These are phyloP conservation scores for Globisporangium echinulatum DNA, from an alignment of 352 stramenopile species.

Conservation along the genomic window DNA sequence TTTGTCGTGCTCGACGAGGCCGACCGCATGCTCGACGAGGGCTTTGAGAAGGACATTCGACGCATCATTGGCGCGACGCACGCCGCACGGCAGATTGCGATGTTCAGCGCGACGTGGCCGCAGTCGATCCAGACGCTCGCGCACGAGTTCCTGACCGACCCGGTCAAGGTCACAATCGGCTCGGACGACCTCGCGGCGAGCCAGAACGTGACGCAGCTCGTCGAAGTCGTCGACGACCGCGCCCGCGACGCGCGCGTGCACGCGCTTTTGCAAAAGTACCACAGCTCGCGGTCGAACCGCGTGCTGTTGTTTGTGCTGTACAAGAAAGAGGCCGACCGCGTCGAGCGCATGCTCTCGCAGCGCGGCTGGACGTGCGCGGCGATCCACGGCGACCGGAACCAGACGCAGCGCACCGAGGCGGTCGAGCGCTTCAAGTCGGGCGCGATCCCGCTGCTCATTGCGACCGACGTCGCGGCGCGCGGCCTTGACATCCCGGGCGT, in stretches of 20 bases:
- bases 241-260: constrained; percentile 83
- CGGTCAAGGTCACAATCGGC: constrained; percentile 91
- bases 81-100: constrained; percentile 90
- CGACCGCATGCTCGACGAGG: constrained; percentile 92
- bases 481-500: constrained; percentile 97
- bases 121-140: constrained; percentile 95
- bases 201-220: constrained; percentile 92
- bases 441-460: constrained; percentile 91
- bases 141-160: constrained; percentile 92
- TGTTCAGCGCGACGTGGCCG: constrained; percentile 97
- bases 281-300: constrained; percentile 86
- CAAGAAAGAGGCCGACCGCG: constrained; percentile 97
- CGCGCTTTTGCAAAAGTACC: constrained; percentile 91
- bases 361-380: constrained; percentile 91
- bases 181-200: constrained; percentile 95
- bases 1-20: constrained; percentile 96
- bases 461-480: constrained; percentile 95
- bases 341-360: constrained; percentile 91
- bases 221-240: constrained; percentile 93
- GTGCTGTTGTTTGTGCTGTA: constrained; percentile 98
- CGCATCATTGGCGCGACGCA: constrained; percentile 81
- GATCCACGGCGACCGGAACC: constrained; percentile 96
- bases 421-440: constrained; percentile 95
- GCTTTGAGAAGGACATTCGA: constrained; percentile 94
- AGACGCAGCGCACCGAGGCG: constrained; percentile 88